Evolutionary conservation across 345 rosid species (phyloP).

Genomic region (Sisymbrium irio): DNA sequence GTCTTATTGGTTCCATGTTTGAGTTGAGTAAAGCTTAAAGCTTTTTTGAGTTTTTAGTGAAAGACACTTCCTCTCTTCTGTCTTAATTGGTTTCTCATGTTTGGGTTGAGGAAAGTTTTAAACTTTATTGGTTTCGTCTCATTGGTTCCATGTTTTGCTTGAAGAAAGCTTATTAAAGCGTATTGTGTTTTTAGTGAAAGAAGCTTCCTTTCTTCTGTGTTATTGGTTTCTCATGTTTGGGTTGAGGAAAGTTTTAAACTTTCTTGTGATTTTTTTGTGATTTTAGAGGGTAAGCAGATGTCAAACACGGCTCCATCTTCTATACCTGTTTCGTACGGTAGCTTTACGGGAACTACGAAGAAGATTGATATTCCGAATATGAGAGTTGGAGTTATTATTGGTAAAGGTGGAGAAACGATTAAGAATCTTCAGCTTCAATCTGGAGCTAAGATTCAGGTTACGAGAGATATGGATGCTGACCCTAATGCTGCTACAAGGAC

Average conservation of each 20-base stretch:
- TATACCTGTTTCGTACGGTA: constrained; percentile 67
- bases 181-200: too few species aligned
- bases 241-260: not conserved
- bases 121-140: too few species aligned
- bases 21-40: too few species aligned
- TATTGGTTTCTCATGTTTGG: not conserved
- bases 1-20: too few species aligned
- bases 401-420: constrained; percentile 96
- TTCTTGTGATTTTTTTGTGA: not conserved
- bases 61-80: too few species aligned
- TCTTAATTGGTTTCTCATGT: too few species aligned
- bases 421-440: constrained; percentile 91
- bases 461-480: constrained; percentile 91
- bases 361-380: constrained; percentile 90
- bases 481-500: constrained; percentile 61
- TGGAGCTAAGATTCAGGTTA: constrained; percentile 98
- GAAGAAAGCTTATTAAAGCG: too few species aligned
- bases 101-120: too few species aligned
- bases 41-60: too few species aligned
- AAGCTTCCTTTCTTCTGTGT: not conserved
- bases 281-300: constrained; percentile 57
- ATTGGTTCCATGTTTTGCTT: too few species aligned
- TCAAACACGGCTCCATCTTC: constrained; percentile 50
- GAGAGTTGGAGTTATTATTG: constrained; percentile 97
- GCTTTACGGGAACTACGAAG: constrained; percentile 66